A percentile compares a stretch with the other conserved stretches of the same genome.
Conservation (phyloP, 257 asterid genomes). For the Solanum medicagineum region DNA sequence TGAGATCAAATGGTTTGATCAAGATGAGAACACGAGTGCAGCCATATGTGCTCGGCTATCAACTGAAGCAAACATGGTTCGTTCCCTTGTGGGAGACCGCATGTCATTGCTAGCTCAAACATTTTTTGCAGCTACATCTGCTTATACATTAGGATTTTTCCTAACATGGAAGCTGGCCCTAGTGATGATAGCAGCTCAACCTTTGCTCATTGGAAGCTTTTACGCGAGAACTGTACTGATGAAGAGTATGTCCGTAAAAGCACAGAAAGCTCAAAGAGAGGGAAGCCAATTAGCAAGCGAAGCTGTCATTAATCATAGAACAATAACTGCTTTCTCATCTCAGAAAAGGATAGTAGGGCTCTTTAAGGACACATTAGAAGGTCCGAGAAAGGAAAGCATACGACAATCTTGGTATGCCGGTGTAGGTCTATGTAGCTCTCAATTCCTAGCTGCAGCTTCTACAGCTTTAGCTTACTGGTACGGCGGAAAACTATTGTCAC, state of each 20-base stretch:
- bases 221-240: constrained; percentile 43
- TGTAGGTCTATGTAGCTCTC: constrained; percentile 61
- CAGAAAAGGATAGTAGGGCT: constrained; percentile 39
- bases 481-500: constrained; percentile 49
- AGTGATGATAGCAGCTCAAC: constrained; percentile 63
- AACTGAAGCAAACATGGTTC: constrained; percentile 47
- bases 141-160: constrained; percentile 41
- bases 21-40: constrained; percentile 46
- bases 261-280: constrained; percentile 44
- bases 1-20: constrained; percentile 53
- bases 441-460: constrained; percentile 66
- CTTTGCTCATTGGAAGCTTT: constrained; percentile 57
- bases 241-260: constrained; percentile 44
- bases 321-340: constrained; percentile 61
- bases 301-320: constrained; percentile 51
- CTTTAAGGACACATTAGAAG: constrained; percentile 34
- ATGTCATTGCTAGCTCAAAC: constrained; percentile 47
- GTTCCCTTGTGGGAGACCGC: constrained; percentile 54
- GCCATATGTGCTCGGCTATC: constrained; percentile 44
- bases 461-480: constrained; percentile 80
- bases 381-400: constrained; percentile 46
- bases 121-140: constrained; percentile 35
- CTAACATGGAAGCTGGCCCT: constrained; percentile 50
- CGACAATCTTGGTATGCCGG: constrained; percentile 65
- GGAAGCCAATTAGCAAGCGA: constrained; percentile 68